Percentiles rank a stretch among this genome's conserved stretches.
Conservation (phyloP, 495 filamentous ascomycete genomes). For the Daldinia vernicosa region DNA sequence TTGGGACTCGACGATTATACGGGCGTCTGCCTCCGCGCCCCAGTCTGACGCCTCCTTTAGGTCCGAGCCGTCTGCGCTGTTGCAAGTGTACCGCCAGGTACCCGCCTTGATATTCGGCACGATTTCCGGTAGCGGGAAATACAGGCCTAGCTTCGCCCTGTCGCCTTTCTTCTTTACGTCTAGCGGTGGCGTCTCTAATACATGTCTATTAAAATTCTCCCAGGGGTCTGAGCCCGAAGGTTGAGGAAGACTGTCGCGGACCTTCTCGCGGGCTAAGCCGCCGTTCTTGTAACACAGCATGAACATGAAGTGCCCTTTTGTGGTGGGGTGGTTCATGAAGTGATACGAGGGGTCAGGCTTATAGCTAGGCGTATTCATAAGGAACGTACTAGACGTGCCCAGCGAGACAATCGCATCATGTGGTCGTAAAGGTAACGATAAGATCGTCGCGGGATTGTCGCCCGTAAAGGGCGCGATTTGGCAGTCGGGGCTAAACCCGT, state of each 20-base stretch:
- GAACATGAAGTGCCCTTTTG: conserved; percentile 88
- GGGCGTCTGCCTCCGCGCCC: conserved; percentile 70
- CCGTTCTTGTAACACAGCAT: conserved; percentile 99
- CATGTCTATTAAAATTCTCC: conserved; percentile 78
- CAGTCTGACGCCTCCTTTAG: conserved; percentile 58
- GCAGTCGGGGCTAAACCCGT: conserved; percentile 79
- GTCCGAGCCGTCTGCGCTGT: conserved; percentile 54
- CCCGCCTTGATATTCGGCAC: conserved; percentile 87
- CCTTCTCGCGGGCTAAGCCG: conserved; percentile 86
- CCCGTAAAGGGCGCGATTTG: conserved; percentile 87
- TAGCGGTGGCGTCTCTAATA: conserved; percentile 70
- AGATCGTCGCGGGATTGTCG: conserved; percentile 95
- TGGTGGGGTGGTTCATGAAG: conserved; percentile 90
- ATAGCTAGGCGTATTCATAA: conserved; percentile 94
- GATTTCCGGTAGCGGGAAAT: conserved; percentile 95
- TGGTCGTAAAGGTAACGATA: conserved; percentile 83
- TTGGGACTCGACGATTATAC: conserved; percentile 93
- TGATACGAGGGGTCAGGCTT: conserved; percentile 86
- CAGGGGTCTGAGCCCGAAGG: conserved; percentile 63
- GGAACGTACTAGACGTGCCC: conserved; percentile 94
- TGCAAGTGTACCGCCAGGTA: conserved; percentile 82
- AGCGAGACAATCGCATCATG: conserved; percentile 93
- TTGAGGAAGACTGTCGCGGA: conserved; percentile 72
- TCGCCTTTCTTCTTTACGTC: conserved; percentile 63
- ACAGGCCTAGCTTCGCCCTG: conserved; percentile 82